phyloP scores from a whole-genome alignment of 73 alveolate genomes.

The Tetrahymena borealis region DNA sequence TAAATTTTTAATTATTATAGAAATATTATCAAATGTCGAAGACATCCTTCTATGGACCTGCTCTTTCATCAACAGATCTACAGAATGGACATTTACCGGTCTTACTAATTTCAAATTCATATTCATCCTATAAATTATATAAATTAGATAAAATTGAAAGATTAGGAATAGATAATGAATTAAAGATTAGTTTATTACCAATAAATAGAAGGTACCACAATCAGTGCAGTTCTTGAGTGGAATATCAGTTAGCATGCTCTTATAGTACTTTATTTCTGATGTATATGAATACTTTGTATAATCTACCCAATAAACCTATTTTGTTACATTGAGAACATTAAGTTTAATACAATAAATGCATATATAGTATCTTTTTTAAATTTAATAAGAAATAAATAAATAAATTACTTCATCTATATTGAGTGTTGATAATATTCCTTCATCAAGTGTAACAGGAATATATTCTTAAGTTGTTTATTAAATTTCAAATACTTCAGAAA shows the following conservation, averaged over 20 bases:
- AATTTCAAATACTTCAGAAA: not conserved
- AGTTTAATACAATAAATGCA: too few relatives aligned
- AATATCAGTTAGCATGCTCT: slow-evolving; percentile 7
- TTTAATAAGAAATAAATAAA: not conserved
- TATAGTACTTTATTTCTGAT: not conserved
- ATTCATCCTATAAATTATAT: slow-evolving; percentile 22
- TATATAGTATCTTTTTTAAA: not conserved
- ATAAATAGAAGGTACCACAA: slow-evolving; percentile 3
- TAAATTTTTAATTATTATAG: not conserved
- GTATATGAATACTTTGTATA: slow-evolving; percentile 5
- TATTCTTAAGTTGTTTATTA: not conserved
- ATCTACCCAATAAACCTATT: slow-evolving; percentile 34
- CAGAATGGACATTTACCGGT: slow-evolving; percentile 8
- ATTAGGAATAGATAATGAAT: not conserved
- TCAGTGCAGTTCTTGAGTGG: not conserved
- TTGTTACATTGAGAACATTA: too few relatives aligned
- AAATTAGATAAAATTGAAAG: not conserved
- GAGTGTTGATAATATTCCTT: not conserved
- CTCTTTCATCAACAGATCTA: slow-evolving; percentile 7
- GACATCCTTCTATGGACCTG: slow-evolving; percentile 4
- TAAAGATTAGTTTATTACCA: not conserved
- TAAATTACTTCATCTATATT: not conserved
- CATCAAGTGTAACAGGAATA: slow-evolving; percentile 33
- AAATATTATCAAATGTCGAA: not conserved
- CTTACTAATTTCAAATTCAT: not conserved